Evolutionary conservation across 768 basidiomycete genomes (phyloP), one percentile per base, ranked within the genome.

Genomic region (Tricholoma flavovirens): DNA sequence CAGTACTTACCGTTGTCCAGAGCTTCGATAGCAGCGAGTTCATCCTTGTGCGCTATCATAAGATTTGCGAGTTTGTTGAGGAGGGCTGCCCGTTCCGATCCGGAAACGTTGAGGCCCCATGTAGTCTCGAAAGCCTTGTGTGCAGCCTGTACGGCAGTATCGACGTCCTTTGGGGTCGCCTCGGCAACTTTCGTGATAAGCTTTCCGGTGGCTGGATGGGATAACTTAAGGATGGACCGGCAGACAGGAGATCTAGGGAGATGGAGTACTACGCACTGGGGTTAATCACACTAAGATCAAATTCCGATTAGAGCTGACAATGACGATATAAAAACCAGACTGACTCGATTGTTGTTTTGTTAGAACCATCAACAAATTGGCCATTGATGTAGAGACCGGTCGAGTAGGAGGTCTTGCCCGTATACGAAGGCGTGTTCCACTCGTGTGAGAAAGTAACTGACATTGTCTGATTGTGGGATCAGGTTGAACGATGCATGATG

Each of bases 71-170:
- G 75, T 57, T 77, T 77, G 65, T 71, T 65, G 15, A 85, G 63
- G 11, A 80, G 66, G 54, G 64, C 65, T 9, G 67, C 73, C 26
- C 81, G 75, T 50, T 71, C 57, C 4, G 61, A 62, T 7, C 73
- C 77, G 3, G 77, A 66, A n/a, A 61, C 65, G 40, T 79, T 78
- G 53, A 77, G 67, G n/a, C 82, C 81, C 81, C 84, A 83, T 17
- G 60, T 57, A 1, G 64, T 67, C 4, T 68, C 64, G 42, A 62
- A 59, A 6, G 68, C 65, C 43, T 63, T 66, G 3, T 83, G 81
- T 48, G 90, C 88, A 30, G 78, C 84, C 1, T 73, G 69, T 52
- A 92, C 91, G 1, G 91, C 91, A 43, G 63, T 61, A 69, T 94
- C 86, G 59, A 94, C 82, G 64, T 94, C 92, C 62, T 81, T 77